Evolutionary conservation across 192 early-diverging fungal species (phyloP), one percentile per base, ranked within the genome.

Genomic region (Diversispora epigaea): DNA sequence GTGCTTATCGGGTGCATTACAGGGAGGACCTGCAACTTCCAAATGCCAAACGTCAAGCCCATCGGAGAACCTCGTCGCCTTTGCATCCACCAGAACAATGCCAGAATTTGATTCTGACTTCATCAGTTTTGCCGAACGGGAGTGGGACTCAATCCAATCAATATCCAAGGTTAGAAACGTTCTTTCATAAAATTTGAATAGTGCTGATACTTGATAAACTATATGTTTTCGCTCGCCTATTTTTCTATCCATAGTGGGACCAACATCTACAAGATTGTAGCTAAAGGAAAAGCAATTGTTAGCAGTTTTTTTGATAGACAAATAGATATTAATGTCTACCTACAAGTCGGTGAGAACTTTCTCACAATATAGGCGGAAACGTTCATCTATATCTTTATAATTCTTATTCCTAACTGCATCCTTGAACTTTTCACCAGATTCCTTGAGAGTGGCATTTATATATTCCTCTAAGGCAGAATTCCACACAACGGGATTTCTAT

Each of bases 171-270:
- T 41, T 50, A 44, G 39, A 61, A 61, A 61, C 10, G 32, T 61
- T 41, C 58, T 61, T 32, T 75, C 60, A 4, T 75, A 75, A 64
- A 75, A 75, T 67, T 76, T 76, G 65, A 76, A 67, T 47, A 76
- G 74, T 12, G 74, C 45, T 76, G 74, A 47, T 76, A 76, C 58
- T 61, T 61, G 58, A 3, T 61, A 58, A 50, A 74, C 54, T 22
- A 74, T 74, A 41, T 61, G 50, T 21, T 74, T 74, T 0, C 56
- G 60, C 44, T 74, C 60, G 47, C 73, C 60, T 32, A 74, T 61
- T 25, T 74, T 74, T 64, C 60, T 61, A 41, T 50, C 43, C 39
- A 58, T 63, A 11, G 32, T 63, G 3, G 58, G 57, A 74, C 17
- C 15, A 52, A 74, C 47, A 50, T 72, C 71, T 57, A 72, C 52